Conservation (phyloP, 1,284 basidiomycete species). For the Trichosporon sp. region DNA sequence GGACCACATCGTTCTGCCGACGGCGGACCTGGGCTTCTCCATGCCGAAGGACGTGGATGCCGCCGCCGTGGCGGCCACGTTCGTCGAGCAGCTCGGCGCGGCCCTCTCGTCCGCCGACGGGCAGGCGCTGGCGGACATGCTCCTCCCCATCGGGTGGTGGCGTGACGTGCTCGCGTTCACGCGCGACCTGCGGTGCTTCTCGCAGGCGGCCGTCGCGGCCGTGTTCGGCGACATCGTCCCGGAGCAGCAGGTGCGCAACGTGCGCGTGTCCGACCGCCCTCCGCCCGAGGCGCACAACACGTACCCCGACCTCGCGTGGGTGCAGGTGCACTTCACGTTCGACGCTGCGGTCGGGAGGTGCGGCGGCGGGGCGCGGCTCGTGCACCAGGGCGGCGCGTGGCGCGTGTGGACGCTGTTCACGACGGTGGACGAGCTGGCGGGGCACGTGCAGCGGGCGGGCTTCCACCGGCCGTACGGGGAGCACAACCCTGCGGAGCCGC, state of each 20-base stretch:
- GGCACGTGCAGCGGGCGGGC: background rate
- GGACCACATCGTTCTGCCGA: background rate
- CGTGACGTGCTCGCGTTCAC: background rate
- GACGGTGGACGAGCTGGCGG: background rate
- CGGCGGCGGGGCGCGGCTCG: background rate
- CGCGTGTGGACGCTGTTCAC: background rate
- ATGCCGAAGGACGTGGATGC: background rate
- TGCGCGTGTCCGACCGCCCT: background rate
- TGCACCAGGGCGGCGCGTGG: background rate
- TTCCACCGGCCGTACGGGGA: background rate
- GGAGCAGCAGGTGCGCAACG: background rate
- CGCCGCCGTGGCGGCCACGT: background rate
- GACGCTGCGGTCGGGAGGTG: background rate
- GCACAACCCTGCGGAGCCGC: background rate
- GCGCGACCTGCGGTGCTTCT: background rate
- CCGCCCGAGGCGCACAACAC: background rate
- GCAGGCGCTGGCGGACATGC: background rate
- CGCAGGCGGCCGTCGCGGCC: background rate
- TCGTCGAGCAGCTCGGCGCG: background rate
- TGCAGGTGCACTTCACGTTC: background rate
- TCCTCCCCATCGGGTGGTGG: background rate
- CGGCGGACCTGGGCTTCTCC: background rate
- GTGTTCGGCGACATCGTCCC: background rate
- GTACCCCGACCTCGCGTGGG: background rate
- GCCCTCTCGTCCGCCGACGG: background rate